These are phyloP conservation scores for Wickerhamiella sorbophila DNA, from an alignment of 805 yeast genomes.

Conservation along the genomic window DNA sequence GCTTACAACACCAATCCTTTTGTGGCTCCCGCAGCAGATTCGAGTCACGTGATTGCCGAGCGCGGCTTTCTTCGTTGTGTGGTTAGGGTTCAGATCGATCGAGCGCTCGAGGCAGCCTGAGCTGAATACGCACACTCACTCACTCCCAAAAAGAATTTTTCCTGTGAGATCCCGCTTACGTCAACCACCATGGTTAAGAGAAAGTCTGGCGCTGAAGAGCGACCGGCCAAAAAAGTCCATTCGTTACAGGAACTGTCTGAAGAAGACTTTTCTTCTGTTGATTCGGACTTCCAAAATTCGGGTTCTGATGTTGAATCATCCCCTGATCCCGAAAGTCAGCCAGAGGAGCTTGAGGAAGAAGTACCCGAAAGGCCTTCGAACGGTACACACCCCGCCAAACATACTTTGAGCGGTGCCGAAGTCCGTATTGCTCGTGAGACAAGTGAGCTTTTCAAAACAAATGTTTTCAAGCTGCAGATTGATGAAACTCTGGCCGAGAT, in stretches of 20 bases:
- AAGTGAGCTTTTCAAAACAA: slow-evolving; percentile 85
- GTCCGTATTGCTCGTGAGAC: slow-evolving; percentile 87
- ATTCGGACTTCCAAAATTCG: background rate
- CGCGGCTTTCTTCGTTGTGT: too few relatives aligned
- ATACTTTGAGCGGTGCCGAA: slow-evolving; percentile 37
- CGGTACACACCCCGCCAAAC: background rate
- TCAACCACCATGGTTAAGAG: background rate
- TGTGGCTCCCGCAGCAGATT: background rate
- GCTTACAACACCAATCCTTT: background rate
- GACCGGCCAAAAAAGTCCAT: background rate
- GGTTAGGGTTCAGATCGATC: too few relatives aligned
- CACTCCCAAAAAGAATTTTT: too few relatives aligned
- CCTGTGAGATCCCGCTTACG: background rate
- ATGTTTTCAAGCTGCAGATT: slow-evolving; percentile 86
- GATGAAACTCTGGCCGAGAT: slow-evolving; percentile 81
- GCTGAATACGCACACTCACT: too few relatives aligned
- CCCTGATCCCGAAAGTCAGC: slow-evolving; percentile 2
- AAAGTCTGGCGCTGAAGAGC: background rate
- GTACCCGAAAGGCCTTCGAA: background rate
- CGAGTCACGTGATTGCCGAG: background rate
- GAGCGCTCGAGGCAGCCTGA: too few relatives aligned
- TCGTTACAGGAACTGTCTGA: background rate
- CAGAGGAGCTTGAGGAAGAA: slow-evolving; percentile 4
- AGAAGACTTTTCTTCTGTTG: background rate
- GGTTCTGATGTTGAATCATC: background rate